A percentile compares a stretch with the other conserved stretches of the same genome.
Conservation (phyloP, 2,329 filamentous ascomycete species). For the Colletotrichum lupini region DNA sequence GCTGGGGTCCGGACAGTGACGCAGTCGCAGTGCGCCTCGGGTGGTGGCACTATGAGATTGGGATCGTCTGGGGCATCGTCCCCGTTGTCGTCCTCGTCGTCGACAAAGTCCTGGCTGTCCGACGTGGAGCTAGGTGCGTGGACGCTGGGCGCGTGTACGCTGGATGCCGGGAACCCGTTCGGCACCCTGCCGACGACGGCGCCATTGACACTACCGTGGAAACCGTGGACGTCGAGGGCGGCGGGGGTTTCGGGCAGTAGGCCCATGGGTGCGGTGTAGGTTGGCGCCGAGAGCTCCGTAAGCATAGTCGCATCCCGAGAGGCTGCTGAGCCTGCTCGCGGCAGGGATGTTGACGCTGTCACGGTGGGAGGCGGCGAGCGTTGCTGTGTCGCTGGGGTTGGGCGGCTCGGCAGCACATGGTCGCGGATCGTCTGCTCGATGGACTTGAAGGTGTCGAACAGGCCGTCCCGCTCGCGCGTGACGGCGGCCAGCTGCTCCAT, state of each 20-base stretch:
- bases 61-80: slow-evolving; percentile 4
- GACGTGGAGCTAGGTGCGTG: slow-evolving; percentile 21
- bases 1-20: background rate
- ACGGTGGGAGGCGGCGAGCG: background rate
- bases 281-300: background rate
- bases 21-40: slow-evolving; percentile 21
- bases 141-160: slow-evolving; percentile 16
- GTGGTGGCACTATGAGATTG: slow-evolving; percentile 17
- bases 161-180: background rate
- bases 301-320: background rate
- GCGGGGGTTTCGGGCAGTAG: background rate
- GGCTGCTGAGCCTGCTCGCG: background rate
- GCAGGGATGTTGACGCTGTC: slow-evolving; percentile 5
- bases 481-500: slow-evolving; percentile 42
- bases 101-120: slow-evolving; percentile 20
- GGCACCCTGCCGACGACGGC: slow-evolving; percentile 2
- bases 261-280: background rate
- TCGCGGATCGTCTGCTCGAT: slow-evolving; percentile 35
- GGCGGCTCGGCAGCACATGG: slow-evolving; percentile 23
- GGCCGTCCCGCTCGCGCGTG: slow-evolving; percentile 40
- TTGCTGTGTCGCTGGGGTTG: background rate
- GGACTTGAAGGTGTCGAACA: slow-evolving; percentile 30
- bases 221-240: background rate
- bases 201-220: background rate
- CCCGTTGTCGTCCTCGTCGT: background rate